Conservation (phyloP, 2,329 filamentous ascomycete genomes). For the Talaromyces piceae region DNA sequence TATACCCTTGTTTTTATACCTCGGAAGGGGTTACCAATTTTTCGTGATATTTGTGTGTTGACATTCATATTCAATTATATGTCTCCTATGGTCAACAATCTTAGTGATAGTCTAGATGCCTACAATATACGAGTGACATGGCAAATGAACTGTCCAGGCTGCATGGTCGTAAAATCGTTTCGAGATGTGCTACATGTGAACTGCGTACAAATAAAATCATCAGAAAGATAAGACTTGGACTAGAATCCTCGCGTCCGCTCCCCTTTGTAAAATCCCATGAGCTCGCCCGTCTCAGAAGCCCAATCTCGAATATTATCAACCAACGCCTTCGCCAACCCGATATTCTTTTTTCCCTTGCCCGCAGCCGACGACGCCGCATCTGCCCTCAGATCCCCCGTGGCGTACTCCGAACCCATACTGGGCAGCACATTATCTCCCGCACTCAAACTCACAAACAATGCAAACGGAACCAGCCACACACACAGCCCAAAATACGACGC, state of each 20-base stretch:
- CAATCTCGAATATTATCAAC: slow-evolving; percentile 54
- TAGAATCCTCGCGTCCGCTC: slow-evolving; percentile 46
- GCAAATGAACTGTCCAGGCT: not conserved
- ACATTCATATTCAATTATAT: too few relatives aligned
- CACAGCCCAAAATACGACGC: slow-evolving; percentile 93
- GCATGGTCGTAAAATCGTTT: not conserved
- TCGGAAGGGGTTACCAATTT: not conserved
- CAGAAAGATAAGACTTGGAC: not conserved
- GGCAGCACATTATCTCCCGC: slow-evolving; percentile 93
- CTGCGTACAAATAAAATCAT: not conserved
- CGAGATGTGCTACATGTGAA: not conserved
- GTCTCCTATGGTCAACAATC: not conserved
- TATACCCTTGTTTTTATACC: slow-evolving; percentile 4
- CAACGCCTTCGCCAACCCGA: slow-evolving; percentile 56
- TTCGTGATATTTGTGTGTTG: not conserved
- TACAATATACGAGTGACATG: not conserved
- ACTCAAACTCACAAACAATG: slow-evolving; percentile 86
- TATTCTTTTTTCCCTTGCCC: slow-evolving; percentile 40
- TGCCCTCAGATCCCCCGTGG: slow-evolving; percentile 43
- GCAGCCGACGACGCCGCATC: slow-evolving; percentile 13
- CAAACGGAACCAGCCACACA: slow-evolving; percentile 94
- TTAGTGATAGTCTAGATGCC: too few relatives aligned
- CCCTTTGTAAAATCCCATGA: slow-evolving; percentile 56
- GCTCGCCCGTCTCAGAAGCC: slow-evolving; percentile 54
- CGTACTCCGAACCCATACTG: slow-evolving; percentile 75